A percentile compares a stretch with the other conserved stretches of the same genome.
Conservation (phyloP, 1,139 yeast genomes). For the Suhomyces bribrorum region DNA sequence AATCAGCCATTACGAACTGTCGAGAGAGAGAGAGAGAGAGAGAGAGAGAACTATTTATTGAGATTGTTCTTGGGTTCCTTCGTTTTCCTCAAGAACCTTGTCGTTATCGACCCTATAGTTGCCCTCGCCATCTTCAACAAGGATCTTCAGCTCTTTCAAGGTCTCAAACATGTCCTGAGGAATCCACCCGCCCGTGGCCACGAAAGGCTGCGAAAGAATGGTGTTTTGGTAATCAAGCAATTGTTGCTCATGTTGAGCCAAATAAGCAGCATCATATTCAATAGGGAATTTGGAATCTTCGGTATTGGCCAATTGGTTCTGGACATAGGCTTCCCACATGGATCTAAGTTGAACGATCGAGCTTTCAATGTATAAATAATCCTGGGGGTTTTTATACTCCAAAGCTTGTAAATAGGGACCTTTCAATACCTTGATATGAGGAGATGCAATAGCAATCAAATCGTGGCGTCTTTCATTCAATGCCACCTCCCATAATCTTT, state of each 20-base stretch:
- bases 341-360: slow-evolving; percentile 70
- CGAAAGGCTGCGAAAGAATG: slow-evolving; percentile 72
- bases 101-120: slow-evolving; percentile 43
- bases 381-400: slow-evolving; percentile 62
- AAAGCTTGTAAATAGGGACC: slow-evolving; percentile 67
- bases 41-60: too few species aligned
- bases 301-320: slow-evolving; percentile 57
- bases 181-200: slow-evolving; percentile 92
- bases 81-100: slow-evolving; percentile 31
- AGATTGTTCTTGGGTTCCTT: not conserved
- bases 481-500: slow-evolving; percentile 80
- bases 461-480: slow-evolving; percentile 65
- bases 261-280: slow-evolving; percentile 53
- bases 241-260: slow-evolving; percentile 56
- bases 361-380: slow-evolving; percentile 65
- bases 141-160: slow-evolving; percentile 64
- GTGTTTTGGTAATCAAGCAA: slow-evolving; percentile 69
- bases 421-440: slow-evolving; percentile 68
- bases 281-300: slow-evolving; percentile 57
- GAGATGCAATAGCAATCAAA: slow-evolving; percentile 76
- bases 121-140: slow-evolving; percentile 42
- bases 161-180: slow-evolving; percentile 89
- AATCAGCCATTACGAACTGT: too few species aligned
- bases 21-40: too few species aligned
- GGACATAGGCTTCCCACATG: slow-evolving; percentile 72